These are phyloP conservation scores for Spiraea crenata DNA, from an alignment of 331 rosid genomes.

Conservation along the genomic window DNA sequence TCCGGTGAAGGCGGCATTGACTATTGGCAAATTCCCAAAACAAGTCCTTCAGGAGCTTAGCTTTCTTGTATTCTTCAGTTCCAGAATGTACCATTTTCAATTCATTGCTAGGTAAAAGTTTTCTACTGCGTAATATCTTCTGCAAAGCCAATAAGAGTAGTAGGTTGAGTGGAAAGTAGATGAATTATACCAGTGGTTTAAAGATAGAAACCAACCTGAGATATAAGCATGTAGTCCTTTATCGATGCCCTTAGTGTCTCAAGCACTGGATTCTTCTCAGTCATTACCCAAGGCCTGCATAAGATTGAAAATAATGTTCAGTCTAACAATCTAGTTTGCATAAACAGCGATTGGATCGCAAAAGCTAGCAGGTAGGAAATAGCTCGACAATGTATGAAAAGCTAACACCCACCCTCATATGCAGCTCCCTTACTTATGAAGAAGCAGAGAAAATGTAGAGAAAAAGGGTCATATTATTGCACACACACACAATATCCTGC, in stretches of 20 bases:
- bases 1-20: constrained; percentile 35
- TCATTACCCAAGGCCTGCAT: constrained; percentile 79
- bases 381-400: neutral
- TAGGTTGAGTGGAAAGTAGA: neutral
- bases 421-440: too few relatives aligned
- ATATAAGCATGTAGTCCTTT: constrained; percentile 27
- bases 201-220: constrained; percentile 45
- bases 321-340: neutral
- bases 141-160: constrained; percentile 23
- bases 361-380: neutral
- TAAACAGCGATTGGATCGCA: neutral
- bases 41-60: constrained; percentile 29
- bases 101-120: constrained; percentile 1
- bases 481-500: neutral
- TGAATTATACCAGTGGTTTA: neutral
- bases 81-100: constrained; percentile 42
- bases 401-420: too few relatives aligned
- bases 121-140: constrained; percentile 4
- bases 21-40: constrained; percentile 40
- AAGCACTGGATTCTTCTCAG: constrained; percentile 34
- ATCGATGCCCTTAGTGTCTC: constrained; percentile 36
- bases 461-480: too few relatives aligned
- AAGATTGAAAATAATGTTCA: constrained; percentile 15
- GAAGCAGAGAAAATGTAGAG: too few relatives aligned
- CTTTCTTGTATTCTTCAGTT: constrained; percentile 40